These are phyloP conservation scores for Parathielavia appendiculata DNA, from an alignment of 495 filamentous ascomycete species.

Conservation along the genomic window DNA sequence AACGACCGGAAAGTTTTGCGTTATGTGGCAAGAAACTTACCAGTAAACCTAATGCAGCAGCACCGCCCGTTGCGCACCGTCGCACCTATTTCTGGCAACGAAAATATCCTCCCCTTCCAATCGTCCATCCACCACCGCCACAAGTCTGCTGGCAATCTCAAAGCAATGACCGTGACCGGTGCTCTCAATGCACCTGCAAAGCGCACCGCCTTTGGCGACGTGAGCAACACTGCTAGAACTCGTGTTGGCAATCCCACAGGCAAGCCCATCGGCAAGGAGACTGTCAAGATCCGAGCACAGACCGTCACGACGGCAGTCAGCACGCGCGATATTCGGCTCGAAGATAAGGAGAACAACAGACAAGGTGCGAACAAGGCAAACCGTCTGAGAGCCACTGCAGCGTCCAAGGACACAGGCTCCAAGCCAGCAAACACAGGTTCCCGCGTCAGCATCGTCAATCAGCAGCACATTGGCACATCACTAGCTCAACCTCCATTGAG, in stretches of 20 bases:
- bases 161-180: slow-evolving; percentile 49
- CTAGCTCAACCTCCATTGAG: slow-evolving; percentile 29
- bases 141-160: slow-evolving; percentile 72
- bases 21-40: not conserved
- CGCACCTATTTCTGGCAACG: slow-evolving; percentile 57
- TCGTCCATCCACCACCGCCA: slow-evolving; percentile 71
- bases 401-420: slow-evolving; percentile 12
- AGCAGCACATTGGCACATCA: slow-evolving; percentile 9
- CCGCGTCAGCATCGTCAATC: slow-evolving; percentile 2
- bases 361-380: slow-evolving; percentile 1
- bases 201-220: slow-evolving; percentile 72
- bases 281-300: slow-evolving; percentile 22
- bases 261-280: slow-evolving; percentile 51
- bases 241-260: slow-evolving; percentile 40
- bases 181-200: slow-evolving; percentile 64
- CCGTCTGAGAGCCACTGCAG: not conserved
- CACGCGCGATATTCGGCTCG: slow-evolving; percentile 44
- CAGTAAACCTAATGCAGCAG: slow-evolving; percentile 50
- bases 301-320: slow-evolving; percentile 28
- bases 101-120: slow-evolving; percentile 59
- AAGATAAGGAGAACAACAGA: slow-evolving; percentile 42
- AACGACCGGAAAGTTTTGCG: not conserved
- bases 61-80: slow-evolving; percentile 60
- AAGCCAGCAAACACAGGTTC: slow-evolving; percentile 20
- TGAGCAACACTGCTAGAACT: slow-evolving; percentile 64